These are phyloP conservation scores for Claviceps monticola DNA, from an alignment of 2,329 filamentous ascomycete species.

Conservation along the genomic window DNA sequence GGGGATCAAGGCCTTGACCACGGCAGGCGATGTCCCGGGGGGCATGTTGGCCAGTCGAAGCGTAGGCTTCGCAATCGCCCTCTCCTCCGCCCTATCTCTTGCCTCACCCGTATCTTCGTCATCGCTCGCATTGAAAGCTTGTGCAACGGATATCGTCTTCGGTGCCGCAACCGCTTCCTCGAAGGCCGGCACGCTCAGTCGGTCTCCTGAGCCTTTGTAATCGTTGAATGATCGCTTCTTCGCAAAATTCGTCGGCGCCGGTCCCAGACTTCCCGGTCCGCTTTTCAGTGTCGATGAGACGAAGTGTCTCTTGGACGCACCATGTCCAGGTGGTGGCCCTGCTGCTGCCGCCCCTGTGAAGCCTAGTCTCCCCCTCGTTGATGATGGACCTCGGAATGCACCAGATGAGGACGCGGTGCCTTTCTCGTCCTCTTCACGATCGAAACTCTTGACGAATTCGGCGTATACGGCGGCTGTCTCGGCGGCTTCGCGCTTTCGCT, in stretches of 20 bases:
- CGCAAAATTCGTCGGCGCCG: conserved; percentile 31
- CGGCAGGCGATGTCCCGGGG: conserved; percentile 43
- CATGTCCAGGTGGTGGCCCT: conserved; percentile 4
- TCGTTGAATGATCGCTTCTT: conserved; percentile 40
- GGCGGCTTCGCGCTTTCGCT: conserved; percentile 68
- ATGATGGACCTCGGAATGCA: conserved; percentile 11
- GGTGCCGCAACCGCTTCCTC: conserved; percentile 23
- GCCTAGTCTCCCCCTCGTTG: conserved; percentile 3
- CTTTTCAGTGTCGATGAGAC: conserved; percentile 41
- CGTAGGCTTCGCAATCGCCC: conserved; percentile 47
- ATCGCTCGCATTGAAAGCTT: conserved; percentile 58
- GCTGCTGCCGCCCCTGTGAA: conserved; percentile 1
- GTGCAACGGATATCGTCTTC: conserved; percentile 43
- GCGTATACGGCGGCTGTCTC: conserved; percentile 80
- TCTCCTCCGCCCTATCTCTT: conserved; percentile 35
- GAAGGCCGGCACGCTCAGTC: conserved; percentile 19
- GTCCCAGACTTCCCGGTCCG: conserved; percentile 49
- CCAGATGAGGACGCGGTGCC: neutral
- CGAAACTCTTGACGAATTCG: conserved; percentile 74
- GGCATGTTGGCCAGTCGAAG: conserved; percentile 47
- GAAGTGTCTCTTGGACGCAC: conserved; percentile 47
- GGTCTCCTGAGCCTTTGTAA: conserved; percentile 23
- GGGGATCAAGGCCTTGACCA: conserved; percentile 45
- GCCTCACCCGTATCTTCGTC: conserved; percentile 37
- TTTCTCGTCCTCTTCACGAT: conserved; percentile 38